Conservation (phyloP, 148 eudicot species). For the Dianthus caryophyllus region DNA sequence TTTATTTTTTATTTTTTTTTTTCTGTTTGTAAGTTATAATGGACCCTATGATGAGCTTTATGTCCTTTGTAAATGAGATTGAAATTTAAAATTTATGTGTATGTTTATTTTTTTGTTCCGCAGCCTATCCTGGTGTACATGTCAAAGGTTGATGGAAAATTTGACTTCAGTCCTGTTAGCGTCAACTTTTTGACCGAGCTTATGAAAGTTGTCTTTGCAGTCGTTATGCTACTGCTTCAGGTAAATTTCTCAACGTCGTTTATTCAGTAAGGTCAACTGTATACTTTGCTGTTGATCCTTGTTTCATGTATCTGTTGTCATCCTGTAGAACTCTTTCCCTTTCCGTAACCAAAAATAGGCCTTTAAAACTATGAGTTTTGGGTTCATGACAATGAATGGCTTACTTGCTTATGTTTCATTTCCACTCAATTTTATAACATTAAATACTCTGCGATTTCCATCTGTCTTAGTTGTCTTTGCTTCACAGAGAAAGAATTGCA, state of each 20-base stretch:
- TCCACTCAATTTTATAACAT: too few species aligned
- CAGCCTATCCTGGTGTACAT: constrained; percentile 79
- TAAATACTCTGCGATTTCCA: too few species aligned
- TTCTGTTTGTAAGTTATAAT: not conserved
- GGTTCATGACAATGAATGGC: not conserved
- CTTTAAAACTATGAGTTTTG: not conserved
- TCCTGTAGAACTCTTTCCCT: not conserved
- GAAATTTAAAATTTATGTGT: not conserved
- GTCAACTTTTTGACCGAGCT: constrained; percentile 77
- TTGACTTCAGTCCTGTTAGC: constrained; percentile 73
- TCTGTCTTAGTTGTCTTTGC: not conserved
- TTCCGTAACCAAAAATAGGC: not conserved
- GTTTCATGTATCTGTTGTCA: constrained; percentile 2
- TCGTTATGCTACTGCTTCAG: constrained; percentile 70
- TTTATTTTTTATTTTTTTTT: not conserved
- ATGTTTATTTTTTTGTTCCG: constrained; percentile 11
- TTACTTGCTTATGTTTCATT: constrained; percentile 7
- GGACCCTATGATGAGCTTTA: not conserved
- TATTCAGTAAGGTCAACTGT: not conserved
- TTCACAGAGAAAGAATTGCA: not conserved
- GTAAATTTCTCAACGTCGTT: constrained; percentile 28
- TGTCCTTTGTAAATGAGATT: not conserved
- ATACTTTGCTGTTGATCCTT: not conserved
- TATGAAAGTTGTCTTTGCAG: constrained; percentile 62
- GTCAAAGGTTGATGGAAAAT: constrained; percentile 86